Percentiles rank a stretch among this genome's conserved stretches.
Conservation (phyloP, 306 rosid species). For the Glycyrrhiza uralensis region DNA sequence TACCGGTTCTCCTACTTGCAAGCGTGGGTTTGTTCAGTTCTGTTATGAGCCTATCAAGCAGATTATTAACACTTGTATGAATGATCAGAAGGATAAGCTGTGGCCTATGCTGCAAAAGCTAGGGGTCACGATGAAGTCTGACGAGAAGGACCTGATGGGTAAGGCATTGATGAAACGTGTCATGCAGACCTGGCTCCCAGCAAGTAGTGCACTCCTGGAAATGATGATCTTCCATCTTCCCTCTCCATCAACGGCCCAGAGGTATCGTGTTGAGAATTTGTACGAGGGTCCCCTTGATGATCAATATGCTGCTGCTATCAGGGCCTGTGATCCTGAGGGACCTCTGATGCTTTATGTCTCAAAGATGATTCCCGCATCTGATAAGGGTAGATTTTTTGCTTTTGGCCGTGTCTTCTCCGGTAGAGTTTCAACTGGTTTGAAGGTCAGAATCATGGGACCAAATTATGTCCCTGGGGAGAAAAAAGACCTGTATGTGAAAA, state of each 20-base stretch:
- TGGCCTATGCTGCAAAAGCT: conserved; percentile 87
- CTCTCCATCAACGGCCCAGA: conserved; percentile 68
- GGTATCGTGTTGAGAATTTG: conserved; percentile 88
- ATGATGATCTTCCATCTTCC: conserved; percentile 96
- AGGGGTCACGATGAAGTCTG: conserved; percentile 68
- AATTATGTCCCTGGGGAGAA: conserved; percentile 86
- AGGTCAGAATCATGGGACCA: conserved; percentile 97
- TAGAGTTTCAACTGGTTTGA: conserved; percentile 75
- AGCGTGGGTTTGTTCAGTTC: conserved; percentile 80
- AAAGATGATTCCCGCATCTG: conserved; percentile 97
- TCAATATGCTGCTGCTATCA: conserved; percentile 64
- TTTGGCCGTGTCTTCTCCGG: conserved; percentile 94
- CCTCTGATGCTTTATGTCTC: conserved; percentile 96
- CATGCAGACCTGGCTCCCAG: conserved; percentile 95
- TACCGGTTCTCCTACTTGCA: conserved; percentile 45
- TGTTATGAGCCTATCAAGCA: conserved; percentile 91
- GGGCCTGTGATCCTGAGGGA: conserved; percentile 82
- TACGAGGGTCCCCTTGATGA: conserved; percentile 97
- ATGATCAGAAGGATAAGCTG: conserved; percentile 90
- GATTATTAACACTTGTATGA: conserved; percentile 74
- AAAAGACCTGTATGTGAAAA: conserved; percentile 76
- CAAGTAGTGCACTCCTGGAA: conserved; percentile 69
- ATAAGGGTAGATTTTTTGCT: conserved; percentile 90
- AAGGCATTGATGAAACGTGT: conserved; percentile 87
- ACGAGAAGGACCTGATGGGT: conserved; percentile 73